These are phyloP conservation scores for Aspergillus heteromorphus DNA, from an alignment of 495 filamentous ascomycete species.

Conservation along the genomic window DNA sequence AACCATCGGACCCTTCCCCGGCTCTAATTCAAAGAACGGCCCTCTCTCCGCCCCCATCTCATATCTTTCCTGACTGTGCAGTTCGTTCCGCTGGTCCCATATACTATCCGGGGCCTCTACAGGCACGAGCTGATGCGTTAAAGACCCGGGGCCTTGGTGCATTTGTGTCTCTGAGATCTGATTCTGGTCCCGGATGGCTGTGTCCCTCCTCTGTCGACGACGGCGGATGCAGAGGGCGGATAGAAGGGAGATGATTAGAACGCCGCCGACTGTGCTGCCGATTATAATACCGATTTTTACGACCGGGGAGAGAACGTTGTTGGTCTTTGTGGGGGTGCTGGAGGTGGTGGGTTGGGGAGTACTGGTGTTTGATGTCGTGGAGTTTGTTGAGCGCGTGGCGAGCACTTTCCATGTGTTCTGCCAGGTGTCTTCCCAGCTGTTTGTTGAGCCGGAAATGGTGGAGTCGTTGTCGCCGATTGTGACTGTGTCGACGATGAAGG, in stretches of 20 bases:
- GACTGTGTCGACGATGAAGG: neutral
- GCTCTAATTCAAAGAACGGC: neutral
- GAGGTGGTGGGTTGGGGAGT: neutral
- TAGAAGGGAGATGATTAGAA: neutral
- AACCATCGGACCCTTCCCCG: neutral
- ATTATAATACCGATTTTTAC: neutral
- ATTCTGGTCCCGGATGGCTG: neutral
- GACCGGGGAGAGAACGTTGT: neutral
- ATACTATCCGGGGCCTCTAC: neutral
- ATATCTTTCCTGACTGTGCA: neutral
- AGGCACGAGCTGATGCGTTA: neutral
- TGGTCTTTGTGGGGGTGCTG: neutral
- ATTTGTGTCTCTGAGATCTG: neutral
- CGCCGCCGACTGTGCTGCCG: neutral
- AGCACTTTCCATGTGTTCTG: neutral
- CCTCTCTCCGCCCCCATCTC: neutral
- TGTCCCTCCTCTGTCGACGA: neutral
- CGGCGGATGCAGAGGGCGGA: neutral
- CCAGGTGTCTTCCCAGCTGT: neutral
- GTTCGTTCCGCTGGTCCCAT: neutral
- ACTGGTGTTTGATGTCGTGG: neutral
- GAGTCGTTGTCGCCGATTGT: neutral
- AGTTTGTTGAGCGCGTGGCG: neutral
- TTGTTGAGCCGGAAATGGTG: neutral
- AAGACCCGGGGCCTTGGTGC: neutral